These are phyloP conservation scores for Plasmodium vinckei DNA, from an alignment of 169 alveolate genomes.

Conservation along the genomic window DNA sequence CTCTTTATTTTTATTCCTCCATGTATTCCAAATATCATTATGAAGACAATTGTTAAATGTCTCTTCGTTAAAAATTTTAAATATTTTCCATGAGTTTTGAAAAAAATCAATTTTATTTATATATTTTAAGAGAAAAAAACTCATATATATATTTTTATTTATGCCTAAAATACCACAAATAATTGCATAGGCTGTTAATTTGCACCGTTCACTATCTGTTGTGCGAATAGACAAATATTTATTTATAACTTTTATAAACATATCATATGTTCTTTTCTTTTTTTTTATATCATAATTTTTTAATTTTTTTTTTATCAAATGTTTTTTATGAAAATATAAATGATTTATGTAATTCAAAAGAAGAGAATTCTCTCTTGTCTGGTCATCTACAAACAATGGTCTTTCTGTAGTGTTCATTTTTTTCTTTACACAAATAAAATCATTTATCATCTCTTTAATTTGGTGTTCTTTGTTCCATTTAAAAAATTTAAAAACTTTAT, in stretches of 20 bases:
- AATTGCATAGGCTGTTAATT: conserved; percentile 73
- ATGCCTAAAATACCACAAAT: conserved; percentile 73
- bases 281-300: conserved; percentile 21
- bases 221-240: conserved; percentile 54
- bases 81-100: too few species aligned
- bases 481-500: background rate
- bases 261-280: conserved; percentile 39
- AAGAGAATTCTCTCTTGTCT: too few species aligned
- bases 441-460: background rate
- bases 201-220: conserved; percentile 63
- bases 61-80: too few species aligned
- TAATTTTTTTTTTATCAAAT: background rate
- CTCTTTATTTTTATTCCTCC: too few species aligned
- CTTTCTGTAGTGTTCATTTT: too few species aligned
- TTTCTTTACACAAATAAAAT: too few species aligned
- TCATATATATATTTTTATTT: conserved; percentile 53
- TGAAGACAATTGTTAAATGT: too few species aligned
- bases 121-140: conserved; percentile 4
- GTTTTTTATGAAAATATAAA: conserved; percentile 12
- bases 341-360: background rate
- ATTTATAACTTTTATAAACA: conserved; percentile 18
- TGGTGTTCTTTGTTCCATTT: background rate
- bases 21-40: too few species aligned
- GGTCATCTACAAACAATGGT: too few species aligned
- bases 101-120: too few species aligned